Conservation (phyloP, 352 stramenopile genomes). For the Phytopythium ostracodes region DNA sequence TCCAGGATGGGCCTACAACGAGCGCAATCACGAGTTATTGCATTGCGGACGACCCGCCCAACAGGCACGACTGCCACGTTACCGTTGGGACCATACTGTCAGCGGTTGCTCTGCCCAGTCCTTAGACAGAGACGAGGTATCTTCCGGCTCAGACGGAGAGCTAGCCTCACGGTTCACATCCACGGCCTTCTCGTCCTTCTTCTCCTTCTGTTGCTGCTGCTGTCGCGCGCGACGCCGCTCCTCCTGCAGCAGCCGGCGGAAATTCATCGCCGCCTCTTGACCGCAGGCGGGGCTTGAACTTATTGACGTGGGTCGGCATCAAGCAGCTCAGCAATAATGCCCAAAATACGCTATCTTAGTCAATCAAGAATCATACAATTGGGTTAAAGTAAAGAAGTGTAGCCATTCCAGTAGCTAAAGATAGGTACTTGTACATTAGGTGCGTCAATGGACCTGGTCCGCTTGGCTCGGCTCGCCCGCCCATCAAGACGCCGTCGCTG, state of each 20-base stretch:
- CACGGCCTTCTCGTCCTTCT: neutral
- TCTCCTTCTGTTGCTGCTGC: neutral
- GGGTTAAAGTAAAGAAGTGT: neutral
- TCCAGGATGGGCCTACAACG: slow-evolving; percentile 21
- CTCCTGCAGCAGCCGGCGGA: slow-evolving; percentile 42
- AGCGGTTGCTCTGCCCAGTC: slow-evolving; percentile 8
- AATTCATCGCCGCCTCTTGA: slow-evolving; percentile 31
- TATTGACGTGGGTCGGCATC: neutral
- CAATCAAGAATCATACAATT: neutral
- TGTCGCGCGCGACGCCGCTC: slow-evolving; percentile 37
- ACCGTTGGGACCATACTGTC: slow-evolving; percentile 29
- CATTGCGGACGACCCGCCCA: neutral
- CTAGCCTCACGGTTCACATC: neutral
- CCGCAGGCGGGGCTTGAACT: neutral
- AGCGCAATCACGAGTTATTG: neutral
- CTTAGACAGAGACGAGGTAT: neutral
- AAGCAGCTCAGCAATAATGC: neutral
- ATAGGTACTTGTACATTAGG: too few species aligned
- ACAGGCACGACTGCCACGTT: neutral
- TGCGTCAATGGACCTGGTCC: neutral
- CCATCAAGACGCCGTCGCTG: neutral
- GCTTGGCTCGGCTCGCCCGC: neutral
- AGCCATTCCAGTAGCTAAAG: slow-evolving; percentile 3
- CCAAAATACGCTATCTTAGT: neutral
- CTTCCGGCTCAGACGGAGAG: neutral